Percentiles rank a stretch among this genome's conserved stretches.
Evolutionary conservation across 306 rosid species (phyloP).

Genomic region (Pyrus betulifolia): DNA sequence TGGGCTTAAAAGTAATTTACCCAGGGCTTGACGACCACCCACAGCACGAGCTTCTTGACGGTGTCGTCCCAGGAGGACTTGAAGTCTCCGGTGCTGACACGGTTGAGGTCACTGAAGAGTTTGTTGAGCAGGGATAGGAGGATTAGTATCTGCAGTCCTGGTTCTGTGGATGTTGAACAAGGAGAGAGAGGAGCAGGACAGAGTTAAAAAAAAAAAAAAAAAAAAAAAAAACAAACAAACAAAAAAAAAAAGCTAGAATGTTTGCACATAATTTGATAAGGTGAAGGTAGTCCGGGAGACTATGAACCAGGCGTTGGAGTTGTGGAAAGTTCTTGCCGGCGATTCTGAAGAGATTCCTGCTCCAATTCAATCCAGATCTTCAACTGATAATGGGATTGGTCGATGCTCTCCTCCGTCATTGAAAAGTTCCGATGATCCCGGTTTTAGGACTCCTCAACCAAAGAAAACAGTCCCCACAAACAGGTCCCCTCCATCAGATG

Average conservation of each 20-base stretch:
- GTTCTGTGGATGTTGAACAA: conserved; percentile 55
- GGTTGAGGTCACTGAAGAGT: conserved; percentile 74
- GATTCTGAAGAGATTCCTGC: conserved; percentile 29
- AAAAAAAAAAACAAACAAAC: too few species aligned
- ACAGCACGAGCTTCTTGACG: conserved; percentile 43
- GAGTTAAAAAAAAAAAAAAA: conserved; percentile 33
- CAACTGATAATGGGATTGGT: conserved; percentile 39
- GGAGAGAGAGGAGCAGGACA: conserved; percentile 38
- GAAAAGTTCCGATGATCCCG: conserved; percentile 29
- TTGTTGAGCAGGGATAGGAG: conserved; percentile 77
- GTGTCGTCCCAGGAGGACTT: too few species aligned
- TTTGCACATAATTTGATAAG: conserved; percentile 10
- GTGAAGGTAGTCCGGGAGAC: conserved; percentile 82
- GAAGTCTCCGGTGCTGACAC: conserved; percentile 63
- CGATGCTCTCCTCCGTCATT: conserved; percentile 31
- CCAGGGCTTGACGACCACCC: conserved; percentile 87
- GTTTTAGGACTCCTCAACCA: conserved; percentile 36
- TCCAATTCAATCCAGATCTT: conserved; percentile 41
- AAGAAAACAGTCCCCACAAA: conserved; percentile 55
- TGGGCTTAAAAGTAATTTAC: conserved; percentile 68
- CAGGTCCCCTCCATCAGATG: conserved; percentile 54
- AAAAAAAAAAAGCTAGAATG: neutral
- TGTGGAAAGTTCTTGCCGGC: conserved; percentile 60
- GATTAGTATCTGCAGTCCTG: conserved; percentile 47
- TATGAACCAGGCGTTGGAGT: conserved; percentile 71